Base-by-base conservation (phyloP, 2,329 filamentous ascomycete genomes). In the Stemphylium beticola region DNA sequence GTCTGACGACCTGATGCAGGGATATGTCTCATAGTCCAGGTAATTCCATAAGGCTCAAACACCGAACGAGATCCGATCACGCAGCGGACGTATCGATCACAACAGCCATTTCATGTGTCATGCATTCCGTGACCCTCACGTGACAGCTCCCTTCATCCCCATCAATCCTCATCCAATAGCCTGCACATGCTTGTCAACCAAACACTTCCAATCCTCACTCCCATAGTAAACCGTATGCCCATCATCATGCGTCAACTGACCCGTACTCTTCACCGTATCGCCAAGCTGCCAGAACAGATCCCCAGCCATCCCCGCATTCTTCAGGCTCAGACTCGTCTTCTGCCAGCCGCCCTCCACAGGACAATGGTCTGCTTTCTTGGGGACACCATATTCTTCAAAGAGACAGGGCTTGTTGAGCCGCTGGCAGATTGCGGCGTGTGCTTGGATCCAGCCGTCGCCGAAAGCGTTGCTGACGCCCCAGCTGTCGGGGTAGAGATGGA, bases 401-500 rank as follows among this genome's bases (percentile, higher is more conserved):
- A 78, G 52, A 45, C 74, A 69, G 2, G 76, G 75, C 56, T 79
- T 80, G 31, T 72, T 73, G n/a, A 72, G 58, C 22, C 68, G 52
- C 46, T 63, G 53, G 37, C 77, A 78, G 33, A 74, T 65, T 15
- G 64, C 67, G 31, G 73, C 79, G 58, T 84, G 82, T 8, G 78
- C 69, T 10, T 67, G 64, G 49, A 82, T 77, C 81, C 81, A 84
- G 7, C 69, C 68, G 41, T 75, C 77, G 11, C 80, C 82, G 73
- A 77, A 72, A 10, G 62, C 49, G 50, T 69, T 68, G 24, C 38
- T 49, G 4, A 64, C 58, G 22, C 64, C 58, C 69, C 81, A 83
- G 52, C 71, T 72, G 18, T 70, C 67, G 0, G 81, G 80, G 58
- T 84, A 85, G 11, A 83, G 66, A 60, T 85, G 82, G 62, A 83